Evolutionary conservation across 768 basidiomycete species (phyloP).

Genomic region (Lentinula sp.): DNA sequence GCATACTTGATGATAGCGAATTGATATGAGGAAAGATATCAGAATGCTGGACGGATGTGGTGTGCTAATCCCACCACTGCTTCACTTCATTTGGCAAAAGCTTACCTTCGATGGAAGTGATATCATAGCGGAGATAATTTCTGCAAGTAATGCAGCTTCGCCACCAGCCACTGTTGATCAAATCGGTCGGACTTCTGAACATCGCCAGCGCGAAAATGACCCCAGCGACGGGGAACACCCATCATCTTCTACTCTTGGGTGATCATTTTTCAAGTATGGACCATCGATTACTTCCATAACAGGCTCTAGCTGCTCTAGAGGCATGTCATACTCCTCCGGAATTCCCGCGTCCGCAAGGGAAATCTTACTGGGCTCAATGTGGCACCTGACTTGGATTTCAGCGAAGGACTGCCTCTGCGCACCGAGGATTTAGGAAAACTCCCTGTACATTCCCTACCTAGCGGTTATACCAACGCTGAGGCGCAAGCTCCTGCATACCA

Average conservation of each 20-base stretch:
- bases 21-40: slow-evolving; percentile 27
- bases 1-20: no score
- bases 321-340: neutral
- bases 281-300: neutral
- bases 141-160: neutral
- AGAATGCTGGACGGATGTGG: slow-evolving; percentile 42
- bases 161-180: neutral
- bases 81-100: neutral
- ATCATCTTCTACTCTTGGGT: neutral
- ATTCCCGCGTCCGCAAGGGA: neutral
- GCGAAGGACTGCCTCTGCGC: neutral
- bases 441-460: neutral
- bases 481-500: neutral
- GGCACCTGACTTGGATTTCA: neutral
- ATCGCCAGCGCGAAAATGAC: neutral
- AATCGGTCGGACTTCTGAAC: neutral
- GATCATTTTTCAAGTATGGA: no score
- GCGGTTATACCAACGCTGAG: neutral
- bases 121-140: neutral
- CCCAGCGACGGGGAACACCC: neutral
- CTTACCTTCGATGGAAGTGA: neutral
- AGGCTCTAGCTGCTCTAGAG: neutral
- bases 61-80: slow-evolving; percentile 16
- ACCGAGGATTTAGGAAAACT: neutral
- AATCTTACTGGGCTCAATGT: neutral